Base-by-base conservation (phyloP, 129 eudicot genomes). In the Gnaphalium uliginosum region DNA sequence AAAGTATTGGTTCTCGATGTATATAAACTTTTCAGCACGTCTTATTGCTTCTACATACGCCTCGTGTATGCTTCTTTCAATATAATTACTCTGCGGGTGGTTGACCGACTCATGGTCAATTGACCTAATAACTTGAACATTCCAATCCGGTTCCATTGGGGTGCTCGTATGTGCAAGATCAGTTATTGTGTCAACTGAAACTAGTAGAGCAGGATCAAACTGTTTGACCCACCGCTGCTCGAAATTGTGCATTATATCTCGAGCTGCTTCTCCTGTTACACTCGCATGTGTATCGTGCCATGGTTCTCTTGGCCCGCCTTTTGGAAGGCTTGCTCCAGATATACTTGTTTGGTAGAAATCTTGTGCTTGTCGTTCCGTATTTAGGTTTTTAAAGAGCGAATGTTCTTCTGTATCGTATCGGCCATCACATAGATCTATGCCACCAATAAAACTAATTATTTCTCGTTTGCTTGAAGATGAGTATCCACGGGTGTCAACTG, bases 241-340 rank as follows among this genome's bases (percentile, higher is more conserved):
- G 50, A 94, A 94, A 81, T 94, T 94, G 15, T 39, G 71, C 74
- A 91, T 85, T 0, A 94, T 82, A 76, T 94, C 97, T 79, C 74
- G 43, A 17, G 96, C 97, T 6, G 94, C 99, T 61, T 85, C 92
- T 35, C 99, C 99, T 0, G 79, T 72, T 23, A 94, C 78, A 56
- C 93, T 76, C 35, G 97, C 99, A 54, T 94, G 99, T 50, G 87
- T 76, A 75, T 94, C 99, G 15, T 94, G 99, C 99, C 99, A 94
- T 22, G 99, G 96, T 80, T 94, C 99, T 66, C 97, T 73, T 3
- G 98, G 98, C 41, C 98, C 98, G 0, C 98, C 98, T 83, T 83
- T 87, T 33, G 81, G 83, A 18, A 94, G 82, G 73, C 86, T 84
- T 21, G 97, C 97, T 15, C 97, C 98, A 0, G 89, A 30, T 54